Evolutionary conservation across 768 basidiomycete species (phyloP), one percentile per base, ranked within the genome.

Genomic region (Tylopilus vinaceipallidus): DNA sequence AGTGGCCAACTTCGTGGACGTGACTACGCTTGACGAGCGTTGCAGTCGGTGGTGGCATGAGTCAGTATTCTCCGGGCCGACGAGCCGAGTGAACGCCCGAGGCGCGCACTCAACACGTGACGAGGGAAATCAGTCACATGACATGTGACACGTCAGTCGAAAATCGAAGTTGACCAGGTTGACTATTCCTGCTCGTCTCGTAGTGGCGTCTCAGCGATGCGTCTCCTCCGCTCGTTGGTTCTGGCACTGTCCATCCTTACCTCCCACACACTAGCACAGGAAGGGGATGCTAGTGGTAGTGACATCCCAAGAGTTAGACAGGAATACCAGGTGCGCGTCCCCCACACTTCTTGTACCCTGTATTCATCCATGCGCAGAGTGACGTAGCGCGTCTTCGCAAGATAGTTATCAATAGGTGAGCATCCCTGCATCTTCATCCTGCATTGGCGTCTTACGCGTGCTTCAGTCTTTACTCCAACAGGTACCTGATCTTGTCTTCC

Each of bases 341-440:
- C 22, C 4, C 24, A 8, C 35, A n/a, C 13, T 2, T 38, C 36
- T 35, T 10, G 19, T 34, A 2, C 23, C 3, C 13, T 27, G 16
- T 40, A 3, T 37, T 54, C 2, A 65, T 47, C 7, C 37, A 19
- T 47, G 26, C 53, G 1, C 62, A 95, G 93, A 95, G 93, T 59
- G 94, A 95, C 70, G 92, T 97, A 50, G 81, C 92, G 33, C 88
- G 95, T 62, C 77, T 98, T 58, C 82, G 95, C 51, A 91, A 89
- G 62, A 92, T 95, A 54, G 93, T 97, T 55, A 91, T 95, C 61
- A 90, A 95, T 73, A 90, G 87, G 85, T 80, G 56, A 59, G 73
- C 44, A 12, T 29, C 52, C 17, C 19, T 22, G 33, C 27, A 8
- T 33, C 16, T 9, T 17, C 32, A 9, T 26, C 11, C 30, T 35